Conservation (phyloP, 805 yeast genomes). For the Candida insectalens region DNA sequence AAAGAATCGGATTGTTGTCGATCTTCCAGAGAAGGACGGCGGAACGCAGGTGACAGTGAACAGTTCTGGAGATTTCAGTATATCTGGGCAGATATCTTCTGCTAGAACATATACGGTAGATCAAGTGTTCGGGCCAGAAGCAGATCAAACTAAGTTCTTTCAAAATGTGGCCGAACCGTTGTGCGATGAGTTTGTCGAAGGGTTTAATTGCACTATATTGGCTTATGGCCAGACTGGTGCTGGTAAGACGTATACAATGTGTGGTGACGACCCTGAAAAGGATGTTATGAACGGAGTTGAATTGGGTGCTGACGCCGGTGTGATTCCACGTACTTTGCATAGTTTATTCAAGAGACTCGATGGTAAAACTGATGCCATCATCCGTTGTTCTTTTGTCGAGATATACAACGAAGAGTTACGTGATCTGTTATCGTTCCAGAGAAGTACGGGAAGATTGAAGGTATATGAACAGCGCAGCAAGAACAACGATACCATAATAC, state of each 20-base stretch:
- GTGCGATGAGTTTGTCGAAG: constrained; percentile 38
- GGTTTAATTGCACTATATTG: constrained; percentile 44
- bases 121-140: constrained; percentile 44
- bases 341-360: constrained; percentile 26
- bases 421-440: constrained; percentile 34
- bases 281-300: not conserved
- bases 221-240: constrained; percentile 59
- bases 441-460: constrained; percentile 20
- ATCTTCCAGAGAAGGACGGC: constrained; percentile 27
- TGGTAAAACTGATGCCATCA: constrained; percentile 16
- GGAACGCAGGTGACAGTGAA: not conserved
- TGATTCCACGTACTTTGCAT: constrained; percentile 39
- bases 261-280: constrained; percentile 35
- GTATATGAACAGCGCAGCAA: constrained; percentile 26
- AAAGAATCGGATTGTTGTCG: constrained; percentile 38
- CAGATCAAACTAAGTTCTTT: constrained; percentile 38
- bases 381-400: constrained; percentile 46
- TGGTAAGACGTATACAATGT: constrained; percentile 54
- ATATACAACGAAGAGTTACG: constrained; percentile 34
- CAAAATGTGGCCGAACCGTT: constrained; percentile 37
- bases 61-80: constrained; percentile 1
- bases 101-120: constrained; percentile 39
- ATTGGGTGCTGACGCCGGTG: constrained; percentile 28
- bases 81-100: constrained; percentile 8
- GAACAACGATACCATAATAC: constrained; percentile 22